Evolutionary conservation across 2,329 filamentous ascomycete species (phyloP), one percentile per base, ranked within the genome.

Genomic region (Dothidotthia symphoricarpi): DNA sequence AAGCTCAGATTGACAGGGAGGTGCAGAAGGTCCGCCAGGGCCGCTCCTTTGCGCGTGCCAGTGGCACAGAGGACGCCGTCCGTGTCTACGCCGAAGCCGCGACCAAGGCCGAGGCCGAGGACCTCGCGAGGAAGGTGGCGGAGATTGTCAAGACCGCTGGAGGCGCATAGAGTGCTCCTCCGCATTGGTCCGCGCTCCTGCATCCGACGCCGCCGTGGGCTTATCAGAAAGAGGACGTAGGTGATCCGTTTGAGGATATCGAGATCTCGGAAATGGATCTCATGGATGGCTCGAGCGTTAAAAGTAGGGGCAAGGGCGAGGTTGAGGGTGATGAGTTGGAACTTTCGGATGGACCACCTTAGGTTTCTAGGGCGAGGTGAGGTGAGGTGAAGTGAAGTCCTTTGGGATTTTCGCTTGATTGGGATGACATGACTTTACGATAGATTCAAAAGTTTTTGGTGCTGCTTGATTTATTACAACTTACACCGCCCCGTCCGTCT

Each of bases 71-170:
- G 69, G 94, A 98, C 67, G 91, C 89, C 2, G 90, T 95, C 55
- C 81, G 93, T 47, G 90, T 98, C 14, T 98, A 98, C 63, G 91
- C 91, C 6, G 93, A 98, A 71, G 93, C 93, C 3, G 87, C 86
- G 25, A 93, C 87, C 31, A 82, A 86, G 48, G 86, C 83, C 12
- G 91, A 97, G 69, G 89, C 90, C 1, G 90, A 96, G 58, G 89
- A 95, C 67, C 76, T 97, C 47, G 88, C 90, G 41, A 82, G 82
- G 56, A 87, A 88, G 64, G 88, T 97, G 31, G 82, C 85, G 12
- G 77, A 81, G 50, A 80, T 89, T 46, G 83, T 93, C 41, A 80
- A 83, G 66, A 36, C 41, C 10, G 57, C 60, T 12, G 62, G 62
- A 16, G 41, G 49, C 28, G 47, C 43, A 39, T 57, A 55, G 47